These are phyloP conservation scores for Backusella circina DNA, from an alignment of 192 early-diverging fungal species.

Conservation along the genomic window DNA sequence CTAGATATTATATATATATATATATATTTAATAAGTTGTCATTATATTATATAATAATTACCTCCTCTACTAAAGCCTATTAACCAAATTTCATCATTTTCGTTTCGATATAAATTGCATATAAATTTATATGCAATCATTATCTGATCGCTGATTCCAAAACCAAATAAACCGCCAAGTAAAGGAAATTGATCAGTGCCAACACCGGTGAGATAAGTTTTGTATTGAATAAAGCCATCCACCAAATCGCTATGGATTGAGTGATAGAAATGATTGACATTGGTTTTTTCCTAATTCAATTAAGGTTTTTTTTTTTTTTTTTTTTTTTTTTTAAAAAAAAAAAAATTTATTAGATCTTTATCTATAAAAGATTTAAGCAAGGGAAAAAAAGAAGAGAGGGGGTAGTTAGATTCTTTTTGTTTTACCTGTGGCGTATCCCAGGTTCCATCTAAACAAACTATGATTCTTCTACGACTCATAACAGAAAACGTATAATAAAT, in stretches of 20 bases:
- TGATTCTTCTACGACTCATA: not conserved
- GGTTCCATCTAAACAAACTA: constrained; percentile 7
- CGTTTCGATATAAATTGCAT: not conserved
- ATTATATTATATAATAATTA: not conserved
- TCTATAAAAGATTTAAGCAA: not conserved
- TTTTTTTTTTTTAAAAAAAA: not conserved
- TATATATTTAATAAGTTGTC: not conserved
- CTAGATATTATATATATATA: not conserved
- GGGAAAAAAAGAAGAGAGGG: not conserved
- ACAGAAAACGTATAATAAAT: not conserved
- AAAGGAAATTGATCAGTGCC: constrained; percentile 3
- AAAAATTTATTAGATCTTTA: not conserved
- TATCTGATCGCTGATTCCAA: constrained; percentile 16
- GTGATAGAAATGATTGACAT: constrained; percentile 6
- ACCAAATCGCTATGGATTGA: not conserved
- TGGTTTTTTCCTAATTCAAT: constrained; percentile 8
- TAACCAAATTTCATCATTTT: constrained; percentile 20
- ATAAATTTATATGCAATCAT: constrained; percentile 17
- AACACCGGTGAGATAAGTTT: constrained; percentile 12
- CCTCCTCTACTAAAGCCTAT: constrained; percentile 28
- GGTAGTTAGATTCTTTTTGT: not conserved
- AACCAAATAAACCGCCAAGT: constrained; percentile 15
- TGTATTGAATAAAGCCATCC: not conserved
- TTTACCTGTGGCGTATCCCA: constrained; percentile 1
- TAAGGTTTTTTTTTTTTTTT: not conserved